Conservation (phyloP, 768 basidiomycete species). For the Mycena olivaceomarginata region DNA sequence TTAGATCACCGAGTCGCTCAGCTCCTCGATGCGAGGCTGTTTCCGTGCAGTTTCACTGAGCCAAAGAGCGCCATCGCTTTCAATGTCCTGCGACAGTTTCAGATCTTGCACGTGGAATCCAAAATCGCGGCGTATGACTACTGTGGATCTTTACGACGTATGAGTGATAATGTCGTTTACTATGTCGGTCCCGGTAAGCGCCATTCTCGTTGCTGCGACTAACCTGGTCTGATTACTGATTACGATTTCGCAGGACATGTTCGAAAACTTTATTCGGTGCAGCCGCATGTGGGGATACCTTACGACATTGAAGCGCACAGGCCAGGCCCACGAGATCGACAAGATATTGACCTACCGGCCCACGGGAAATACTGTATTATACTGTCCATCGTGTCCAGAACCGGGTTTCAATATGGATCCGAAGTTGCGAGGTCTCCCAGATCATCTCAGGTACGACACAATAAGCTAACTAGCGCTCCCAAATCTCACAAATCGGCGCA, state of each 20-base stretch:
- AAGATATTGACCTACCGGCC: neutral
- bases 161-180: constrained; percentile 48
- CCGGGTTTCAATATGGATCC: neutral
- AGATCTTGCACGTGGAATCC: constrained; percentile 9
- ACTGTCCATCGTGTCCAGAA: neutral
- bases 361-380: neutral
- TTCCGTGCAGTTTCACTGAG: constrained; percentile 1
- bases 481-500: neutral
- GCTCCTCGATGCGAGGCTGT: constrained; percentile 7
- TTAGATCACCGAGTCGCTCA: constrained; percentile 39
- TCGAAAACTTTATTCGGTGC: constrained; percentile 19
- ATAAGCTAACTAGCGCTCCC: neutral
- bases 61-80: constrained; percentile 15
- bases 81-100: constrained; percentile 1
- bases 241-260: constrained; percentile 10
- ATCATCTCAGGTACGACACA: neutral
- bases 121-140: constrained; percentile 45
- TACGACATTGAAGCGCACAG: neutral
- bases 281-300: neutral
- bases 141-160: constrained; percentile 43
- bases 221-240: neutral
- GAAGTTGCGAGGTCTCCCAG: neutral
- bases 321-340: neutral
- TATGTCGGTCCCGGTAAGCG: constrained; percentile 38
- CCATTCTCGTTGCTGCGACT: too few relatives aligned